These are phyloP conservation scores for Evernia prunastri DNA, from an alignment of 495 filamentous ascomycete species.

Conservation along the genomic window DNA sequence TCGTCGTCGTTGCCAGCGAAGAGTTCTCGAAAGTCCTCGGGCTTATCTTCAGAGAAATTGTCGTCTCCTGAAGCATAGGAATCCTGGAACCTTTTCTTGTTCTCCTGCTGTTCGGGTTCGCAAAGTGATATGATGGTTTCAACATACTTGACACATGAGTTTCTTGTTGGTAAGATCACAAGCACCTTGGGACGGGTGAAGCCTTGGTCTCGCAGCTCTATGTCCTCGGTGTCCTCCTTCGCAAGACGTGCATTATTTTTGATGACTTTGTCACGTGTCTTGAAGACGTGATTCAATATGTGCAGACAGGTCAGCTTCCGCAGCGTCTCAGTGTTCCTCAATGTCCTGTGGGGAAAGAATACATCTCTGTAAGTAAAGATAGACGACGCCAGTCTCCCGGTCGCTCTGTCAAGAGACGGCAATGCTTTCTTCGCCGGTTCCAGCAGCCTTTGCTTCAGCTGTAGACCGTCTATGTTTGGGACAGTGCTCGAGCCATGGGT, in stretches of 20 bases:
- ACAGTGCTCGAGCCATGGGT: not conserved
- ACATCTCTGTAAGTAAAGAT: slow-evolving; percentile 74
- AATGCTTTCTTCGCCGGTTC: slow-evolving; percentile 33
- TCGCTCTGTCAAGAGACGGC: slow-evolving; percentile 31
- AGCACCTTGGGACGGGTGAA: slow-evolving; percentile 93
- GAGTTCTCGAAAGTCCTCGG: slow-evolving; percentile 81
- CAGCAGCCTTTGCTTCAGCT: slow-evolving; percentile 45
- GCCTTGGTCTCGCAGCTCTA: slow-evolving; percentile 87
- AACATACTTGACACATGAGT: slow-evolving; percentile 71
- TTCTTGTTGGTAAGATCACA: slow-evolving; percentile 78
- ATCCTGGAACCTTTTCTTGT: slow-evolving; percentile 85
- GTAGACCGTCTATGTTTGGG: slow-evolving; percentile 1
- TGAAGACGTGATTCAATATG: slow-evolving; percentile 82
- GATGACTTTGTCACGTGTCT: slow-evolving; percentile 83
- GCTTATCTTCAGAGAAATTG: slow-evolving; percentile 57
- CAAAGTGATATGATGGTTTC: slow-evolving; percentile 65
- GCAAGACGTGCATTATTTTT: slow-evolving; percentile 80
- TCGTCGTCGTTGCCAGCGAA: slow-evolving; percentile 95
- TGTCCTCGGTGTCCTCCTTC: slow-evolving; percentile 49
- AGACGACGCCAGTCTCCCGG: slow-evolving; percentile 36
- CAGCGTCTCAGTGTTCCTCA: slow-evolving; percentile 56
- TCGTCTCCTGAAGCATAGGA: slow-evolving; percentile 61
- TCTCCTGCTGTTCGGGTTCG: slow-evolving; percentile 86
- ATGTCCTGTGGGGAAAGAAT: slow-evolving; percentile 64
- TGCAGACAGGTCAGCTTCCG: slow-evolving; percentile 74